Base-by-base conservation (phyloP, 768 basidiomycete genomes). In the Lyophyllum shimeji region DNA sequence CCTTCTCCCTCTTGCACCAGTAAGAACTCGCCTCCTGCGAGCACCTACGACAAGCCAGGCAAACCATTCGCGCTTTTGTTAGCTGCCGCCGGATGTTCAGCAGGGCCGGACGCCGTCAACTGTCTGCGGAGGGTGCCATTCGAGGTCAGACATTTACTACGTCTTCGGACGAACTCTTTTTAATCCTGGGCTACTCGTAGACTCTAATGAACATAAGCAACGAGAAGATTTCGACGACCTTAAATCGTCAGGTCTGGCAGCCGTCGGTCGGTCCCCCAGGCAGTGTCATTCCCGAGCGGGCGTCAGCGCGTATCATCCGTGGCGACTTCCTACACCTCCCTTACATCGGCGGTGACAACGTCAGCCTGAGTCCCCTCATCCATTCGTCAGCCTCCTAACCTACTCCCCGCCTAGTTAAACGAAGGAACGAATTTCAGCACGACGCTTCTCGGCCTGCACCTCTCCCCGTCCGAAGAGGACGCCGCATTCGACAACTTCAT, bases 221-320 rank as follows among this genome's bases (percentile, higher is more conserved):
- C 57, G 45, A 58, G 0, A 74, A 84, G 76, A 79, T 81, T 7
- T 47, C 20, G 0, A 48, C 69, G 0, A 78, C 77, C 1, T 65
- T 85, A 23, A 84, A 85, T 51, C 17, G 54, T 0, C 84, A 86
- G 58, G 67, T 84, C 4, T 85, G 84, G 84, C 73, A 85, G 58
- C 83, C 84, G 0, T 56, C 81, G 0, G 74, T 83, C 4, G 83
- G 83, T 0, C 79, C 80, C 1, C 50, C 68, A 0, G 82, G 81
- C 1, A 84, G 81, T 61, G 70, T 84, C 49, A 64, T 79, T 18
- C 64, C 79, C 0, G 75, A 71, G 49, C 65, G 77, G 39, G 78
- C 81, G 4, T 84, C 83, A 1, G 52, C 63, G 5, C 71, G 71
- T 37, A 77, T 84, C 27, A 65, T 70, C 0, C 67, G 74, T 6